Evolutionary conservation across 768 basidiomycete genomes (phyloP).

Genomic region (Macrolepiota fuliginosa): DNA sequence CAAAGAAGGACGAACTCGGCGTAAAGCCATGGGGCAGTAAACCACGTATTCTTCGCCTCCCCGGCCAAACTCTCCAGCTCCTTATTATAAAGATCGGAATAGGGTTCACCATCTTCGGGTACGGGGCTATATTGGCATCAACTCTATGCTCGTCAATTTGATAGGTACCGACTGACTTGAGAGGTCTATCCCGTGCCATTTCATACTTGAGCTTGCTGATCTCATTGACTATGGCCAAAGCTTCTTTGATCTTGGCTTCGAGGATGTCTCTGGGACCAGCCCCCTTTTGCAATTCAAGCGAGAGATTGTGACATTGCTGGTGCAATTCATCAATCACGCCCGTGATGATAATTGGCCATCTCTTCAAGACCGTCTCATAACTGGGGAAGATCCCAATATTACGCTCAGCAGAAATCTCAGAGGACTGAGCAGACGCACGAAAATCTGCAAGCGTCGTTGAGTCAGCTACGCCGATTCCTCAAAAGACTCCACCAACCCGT

Average conservation of each 20-base stretch:
- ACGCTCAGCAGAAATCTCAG: neutral
- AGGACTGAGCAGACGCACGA: neutral
- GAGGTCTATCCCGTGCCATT: slow-evolving; percentile 73
- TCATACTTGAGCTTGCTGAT: slow-evolving; percentile 82
- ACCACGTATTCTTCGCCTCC: slow-evolving; percentile 71
- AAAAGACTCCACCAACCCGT: slow-evolving; percentile 40
- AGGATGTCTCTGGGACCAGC: slow-evolving; percentile 23
- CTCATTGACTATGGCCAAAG: slow-evolving; percentile 71
- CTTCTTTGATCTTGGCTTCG: slow-evolving; percentile 61
- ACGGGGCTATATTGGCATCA: slow-evolving; percentile 48
- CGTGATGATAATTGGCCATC: slow-evolving; percentile 87
- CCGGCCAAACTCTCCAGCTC: slow-evolving; percentile 55
- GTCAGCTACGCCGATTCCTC: slow-evolving; percentile 33
- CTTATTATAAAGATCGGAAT: slow-evolving; percentile 70
- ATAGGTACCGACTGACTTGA: slow-evolving; percentile 49
- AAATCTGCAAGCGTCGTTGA: slow-evolving; percentile 33
- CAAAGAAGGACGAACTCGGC: slow-evolving; percentile 67
- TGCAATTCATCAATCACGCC: slow-evolving; percentile 75
- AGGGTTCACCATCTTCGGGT: slow-evolving; percentile 71
- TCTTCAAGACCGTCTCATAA: slow-evolving; percentile 73
- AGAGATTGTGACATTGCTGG: slow-evolving; percentile 62
- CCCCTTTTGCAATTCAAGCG: slow-evolving; percentile 32
- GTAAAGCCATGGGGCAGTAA: slow-evolving; percentile 92
- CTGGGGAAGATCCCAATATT: slow-evolving; percentile 31
- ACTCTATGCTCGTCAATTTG: neutral